Conservation (phyloP, 371 early-diverging fungal species). For the Haplosporangium sp. region DNA sequence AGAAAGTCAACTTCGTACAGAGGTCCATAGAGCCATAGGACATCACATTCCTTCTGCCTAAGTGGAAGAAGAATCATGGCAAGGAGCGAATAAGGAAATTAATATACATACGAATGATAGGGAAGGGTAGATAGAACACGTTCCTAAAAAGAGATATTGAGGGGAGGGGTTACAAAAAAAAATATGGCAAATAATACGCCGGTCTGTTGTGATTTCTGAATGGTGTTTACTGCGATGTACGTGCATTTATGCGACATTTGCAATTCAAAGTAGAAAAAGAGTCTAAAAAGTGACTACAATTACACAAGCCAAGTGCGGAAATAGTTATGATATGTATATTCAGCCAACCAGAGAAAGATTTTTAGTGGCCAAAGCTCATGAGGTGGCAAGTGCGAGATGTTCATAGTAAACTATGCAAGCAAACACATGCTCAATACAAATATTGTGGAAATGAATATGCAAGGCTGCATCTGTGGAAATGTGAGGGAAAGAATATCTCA, state of each 20-base stretch:
- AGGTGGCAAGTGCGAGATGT: neutral
- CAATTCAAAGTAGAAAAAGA: neutral
- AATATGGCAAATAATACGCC: neutral
- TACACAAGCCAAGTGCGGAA: slow-evolving; percentile 7
- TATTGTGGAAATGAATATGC: neutral
- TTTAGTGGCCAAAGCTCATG: slow-evolving; percentile 25
- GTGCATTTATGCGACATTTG: slow-evolving; percentile 3
- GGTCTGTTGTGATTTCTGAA: neutral
- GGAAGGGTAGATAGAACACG: no score
- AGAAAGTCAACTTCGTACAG: slow-evolving; percentile 49
- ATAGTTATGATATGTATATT: neutral
- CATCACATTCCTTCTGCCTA: slow-evolving; percentile 62
- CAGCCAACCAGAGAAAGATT: slow-evolving; percentile 9
- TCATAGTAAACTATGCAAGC: neutral
- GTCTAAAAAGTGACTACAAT: no score
- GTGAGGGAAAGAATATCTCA: neutral
- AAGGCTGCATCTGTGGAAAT: neutral
- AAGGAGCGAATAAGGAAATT: neutral
- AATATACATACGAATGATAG: neutral
- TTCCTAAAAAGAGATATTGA: neutral
- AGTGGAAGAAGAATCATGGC: neutral
- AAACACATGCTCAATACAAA: neutral
- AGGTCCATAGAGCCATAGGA: slow-evolving; percentile 59
- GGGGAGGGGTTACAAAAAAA: neutral
- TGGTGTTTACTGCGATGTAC: neutral